Evolutionary conservation across 1,284 basidiomycete species (phyloP).

Genomic region (Chondrostereum purpureum): DNA sequence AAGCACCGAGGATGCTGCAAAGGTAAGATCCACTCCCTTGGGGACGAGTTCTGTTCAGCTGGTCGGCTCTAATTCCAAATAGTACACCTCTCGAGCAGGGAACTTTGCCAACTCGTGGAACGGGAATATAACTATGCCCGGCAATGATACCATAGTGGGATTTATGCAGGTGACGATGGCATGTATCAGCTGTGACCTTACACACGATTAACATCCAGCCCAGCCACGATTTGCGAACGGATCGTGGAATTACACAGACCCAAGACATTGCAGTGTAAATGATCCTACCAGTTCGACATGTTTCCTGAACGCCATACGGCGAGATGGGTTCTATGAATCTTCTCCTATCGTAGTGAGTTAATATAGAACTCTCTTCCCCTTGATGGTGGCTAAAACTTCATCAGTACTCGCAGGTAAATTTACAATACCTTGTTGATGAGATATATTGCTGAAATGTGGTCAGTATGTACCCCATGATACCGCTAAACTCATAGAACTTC

Average conservation of each 20-base stretch:
- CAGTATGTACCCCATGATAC: constrained; percentile 61
- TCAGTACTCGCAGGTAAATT: constrained; percentile 47
- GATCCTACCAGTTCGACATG: constrained; percentile 13
- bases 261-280: constrained; percentile 38
- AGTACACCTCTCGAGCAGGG: constrained; percentile 49
- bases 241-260: constrained; percentile 59
- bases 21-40: too few species aligned
- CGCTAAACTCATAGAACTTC: constrained; percentile 48
- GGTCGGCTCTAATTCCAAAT: constrained; percentile 4
- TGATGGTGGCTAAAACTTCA: constrained; percentile 2
- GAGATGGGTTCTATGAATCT: constrained; percentile 62
- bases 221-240: constrained; percentile 55
- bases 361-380: constrained; percentile 1
- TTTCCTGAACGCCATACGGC: constrained; percentile 49
- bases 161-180: constrained; percentile 53
- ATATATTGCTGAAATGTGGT: not conserved
- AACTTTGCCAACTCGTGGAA: constrained; percentile 62
- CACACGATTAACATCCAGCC: not conserved
- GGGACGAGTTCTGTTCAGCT: too few species aligned
- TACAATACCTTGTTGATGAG: constrained; percentile 10
- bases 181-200: too few species aligned
- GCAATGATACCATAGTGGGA: constrained; percentile 33
- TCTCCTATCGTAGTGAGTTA: constrained; percentile 50
- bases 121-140: constrained; percentile 44
- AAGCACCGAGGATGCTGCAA: constrained; percentile 37